A percentile compares a stretch with the other conserved stretches of the same genome.
These are phyloP conservation scores for Fusarium devonianum DNA, from an alignment of 2,329 filamentous ascomycete genomes.

Conservation along the genomic window DNA sequence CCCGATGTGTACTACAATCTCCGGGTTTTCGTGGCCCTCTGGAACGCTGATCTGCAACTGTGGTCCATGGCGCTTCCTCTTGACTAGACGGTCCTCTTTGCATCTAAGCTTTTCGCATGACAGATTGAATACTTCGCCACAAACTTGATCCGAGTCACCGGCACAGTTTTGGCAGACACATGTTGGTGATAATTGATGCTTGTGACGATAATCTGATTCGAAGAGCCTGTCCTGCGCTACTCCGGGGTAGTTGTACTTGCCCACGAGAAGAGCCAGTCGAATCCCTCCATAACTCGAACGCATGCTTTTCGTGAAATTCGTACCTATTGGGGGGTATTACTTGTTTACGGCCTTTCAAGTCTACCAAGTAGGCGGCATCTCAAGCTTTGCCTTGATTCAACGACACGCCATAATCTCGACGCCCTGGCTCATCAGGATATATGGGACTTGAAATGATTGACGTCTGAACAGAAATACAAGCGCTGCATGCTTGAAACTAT, in stretches of 20 bases:
- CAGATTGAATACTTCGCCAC: neutral
- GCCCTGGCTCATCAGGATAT: too few species aligned
- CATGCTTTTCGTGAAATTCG: too few species aligned
- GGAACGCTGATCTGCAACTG: neutral
- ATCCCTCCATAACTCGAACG: conserved; percentile 46
- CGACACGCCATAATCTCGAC: too few species aligned
- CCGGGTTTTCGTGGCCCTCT: accelerated
- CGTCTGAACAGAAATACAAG: too few species aligned
- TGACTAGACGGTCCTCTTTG: neutral
- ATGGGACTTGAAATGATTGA: too few species aligned
- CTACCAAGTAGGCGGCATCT: too few species aligned
- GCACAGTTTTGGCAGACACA: neutral
- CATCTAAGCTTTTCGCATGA: neutral
- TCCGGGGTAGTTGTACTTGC: conserved; percentile 1
- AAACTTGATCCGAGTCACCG: neutral
- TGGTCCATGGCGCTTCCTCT: neutral
- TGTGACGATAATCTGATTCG: neutral
- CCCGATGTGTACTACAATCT: neutral
- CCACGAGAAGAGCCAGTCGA: conserved; percentile 46
- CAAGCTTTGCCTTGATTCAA: too few species aligned
- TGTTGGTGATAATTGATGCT: neutral
- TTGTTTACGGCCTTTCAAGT: too few species aligned
- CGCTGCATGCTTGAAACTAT: too few species aligned
- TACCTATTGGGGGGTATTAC: too few species aligned
- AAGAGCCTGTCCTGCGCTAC: neutral